Conservation (phyloP, 192 early-diverging fungal species). For the Cetraspora pellucida region DNA sequence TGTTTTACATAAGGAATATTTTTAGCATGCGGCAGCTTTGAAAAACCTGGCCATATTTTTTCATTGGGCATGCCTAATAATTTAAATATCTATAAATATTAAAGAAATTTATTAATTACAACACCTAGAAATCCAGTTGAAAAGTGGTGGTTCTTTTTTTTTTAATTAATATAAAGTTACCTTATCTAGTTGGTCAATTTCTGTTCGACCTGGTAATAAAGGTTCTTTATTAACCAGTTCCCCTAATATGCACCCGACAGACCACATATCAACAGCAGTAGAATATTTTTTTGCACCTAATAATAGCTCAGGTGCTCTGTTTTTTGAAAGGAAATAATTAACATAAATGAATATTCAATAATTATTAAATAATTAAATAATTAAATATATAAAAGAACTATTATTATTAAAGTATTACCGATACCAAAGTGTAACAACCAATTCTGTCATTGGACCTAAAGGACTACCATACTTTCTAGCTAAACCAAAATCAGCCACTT, state of each 20-base stretch:
- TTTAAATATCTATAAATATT: constrained; percentile 71
- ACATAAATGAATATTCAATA: neutral
- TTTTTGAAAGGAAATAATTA: constrained; percentile 1
- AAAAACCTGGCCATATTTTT: constrained; percentile 73
- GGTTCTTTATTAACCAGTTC: constrained; percentile 88
- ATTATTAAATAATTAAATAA: too few species aligned
- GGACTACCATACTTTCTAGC: constrained; percentile 68
- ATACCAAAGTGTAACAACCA: constrained; percentile 76
- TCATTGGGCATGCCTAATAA: constrained; percentile 86
- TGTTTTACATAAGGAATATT: constrained; percentile 75
- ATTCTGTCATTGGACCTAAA: constrained; percentile 61
- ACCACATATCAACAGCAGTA: constrained; percentile 84
- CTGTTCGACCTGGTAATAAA: constrained; percentile 76
- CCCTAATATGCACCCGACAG: constrained; percentile 95
- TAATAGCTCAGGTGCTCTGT: constrained; percentile 65
- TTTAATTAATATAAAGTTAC: constrained; percentile 40
- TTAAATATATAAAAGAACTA: too few species aligned
- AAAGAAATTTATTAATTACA: neutral
- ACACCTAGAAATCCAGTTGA: neutral
- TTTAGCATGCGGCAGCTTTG: constrained; percentile 63
- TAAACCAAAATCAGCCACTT: constrained; percentile 73
- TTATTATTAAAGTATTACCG: constrained; percentile 42
- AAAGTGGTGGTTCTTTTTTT: too few species aligned
- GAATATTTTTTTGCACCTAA: constrained; percentile 63
- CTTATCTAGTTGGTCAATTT: constrained; percentile 76